A percentile compares a stretch with the other conserved stretches of the same genome.
Evolutionary conservation across 805 yeast genomes (phyloP).

Genomic region (Phaffomyces antillensis): DNA sequence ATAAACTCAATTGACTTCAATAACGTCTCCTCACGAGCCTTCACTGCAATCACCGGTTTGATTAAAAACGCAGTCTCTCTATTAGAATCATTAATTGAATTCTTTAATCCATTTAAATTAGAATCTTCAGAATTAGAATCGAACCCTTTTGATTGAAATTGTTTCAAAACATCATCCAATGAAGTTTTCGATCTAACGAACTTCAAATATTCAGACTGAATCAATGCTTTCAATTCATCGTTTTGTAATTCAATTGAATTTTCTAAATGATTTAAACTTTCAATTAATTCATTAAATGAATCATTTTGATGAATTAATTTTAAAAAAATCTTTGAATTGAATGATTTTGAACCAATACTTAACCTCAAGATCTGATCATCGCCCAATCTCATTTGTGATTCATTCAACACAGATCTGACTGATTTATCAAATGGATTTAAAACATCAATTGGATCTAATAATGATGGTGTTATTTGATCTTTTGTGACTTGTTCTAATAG

Average conservation of each 20-base stretch:
- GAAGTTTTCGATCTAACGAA: conserved; percentile 61
- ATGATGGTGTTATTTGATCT: conserved; percentile 17
- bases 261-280: conserved; percentile 43
- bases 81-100: conserved; percentile 41
- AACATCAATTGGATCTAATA: conserved; percentile 44
- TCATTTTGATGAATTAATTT: conserved; percentile 50
- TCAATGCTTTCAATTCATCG: conserved; percentile 40
- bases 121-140: conserved; percentile 3
- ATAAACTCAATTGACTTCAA: conserved; percentile 43
- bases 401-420: conserved; percentile 34
- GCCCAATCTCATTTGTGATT: conserved; percentile 32
- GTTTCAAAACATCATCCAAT: conserved; percentile 52
- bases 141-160: conserved; percentile 37
- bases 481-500: conserved; percentile 17
- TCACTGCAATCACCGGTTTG: conserved; percentile 52
- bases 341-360: conserved; percentile 49
- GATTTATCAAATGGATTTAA: conserved; percentile 44
- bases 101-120: conserved; percentile 29
- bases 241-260: conserved; percentile 41
- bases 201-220: conserved; percentile 53
- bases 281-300: conserved; percentile 41
- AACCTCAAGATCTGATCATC: conserved; percentile 33
- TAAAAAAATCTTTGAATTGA: conserved; percentile 50
- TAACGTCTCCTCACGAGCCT: conserved; percentile 40
- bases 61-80: conserved; percentile 45